Evolutionary conservation across 768 basidiomycete species (phyloP), one percentile per base, ranked within the genome.

Genomic region (Trametes gibbosa): DNA sequence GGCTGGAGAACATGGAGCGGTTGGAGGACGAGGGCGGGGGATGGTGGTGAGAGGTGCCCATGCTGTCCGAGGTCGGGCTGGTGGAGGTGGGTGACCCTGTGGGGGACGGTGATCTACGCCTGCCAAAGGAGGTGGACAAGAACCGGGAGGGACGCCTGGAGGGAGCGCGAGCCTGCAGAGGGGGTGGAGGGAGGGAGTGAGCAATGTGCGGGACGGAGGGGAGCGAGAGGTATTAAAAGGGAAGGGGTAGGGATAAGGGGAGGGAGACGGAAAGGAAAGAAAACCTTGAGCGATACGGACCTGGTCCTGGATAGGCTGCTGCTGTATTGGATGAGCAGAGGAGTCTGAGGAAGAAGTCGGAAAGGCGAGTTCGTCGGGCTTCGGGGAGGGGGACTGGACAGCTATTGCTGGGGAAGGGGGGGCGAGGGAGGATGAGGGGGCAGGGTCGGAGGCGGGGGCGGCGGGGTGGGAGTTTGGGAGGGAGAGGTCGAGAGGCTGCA

Each of bases 21-120:
- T 10, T 32, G 17, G 63, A 62, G 35, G 70, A 60, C 47, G 66
- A 66, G 42, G 56, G 61, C 25, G 53, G 63, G 40, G 35, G 64
- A 64, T 45, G 68, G 12, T 40, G 53, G 50, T 58, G 62, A 56
- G 52, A 42, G 41, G n/a, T 32, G 39, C 34, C 17, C 46, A 40
- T 19, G 42, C 13, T 45, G 63, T 62, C 68, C 41, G 50, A 14
- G 47, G 53, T 32, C 53, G 60, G 61, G 42, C 50, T 63, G 62
- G 63, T 54, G 52, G 51, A 61, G 55, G 67, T 59, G 42, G 64
- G 52, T 21, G 61, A 60, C 39, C 57, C 45, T 17, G 56, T 32
- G 41, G 69, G 64, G 41, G 69, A 67, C 54, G 73, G 67, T 21
- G 78, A 72, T 53, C 64, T 56, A 61, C 58, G 58, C 55, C 42